Evolutionary conservation across 441 rosid genomes (phyloP), one percentile per base, ranked within the genome.

Genomic region (Croton setiger): DNA sequence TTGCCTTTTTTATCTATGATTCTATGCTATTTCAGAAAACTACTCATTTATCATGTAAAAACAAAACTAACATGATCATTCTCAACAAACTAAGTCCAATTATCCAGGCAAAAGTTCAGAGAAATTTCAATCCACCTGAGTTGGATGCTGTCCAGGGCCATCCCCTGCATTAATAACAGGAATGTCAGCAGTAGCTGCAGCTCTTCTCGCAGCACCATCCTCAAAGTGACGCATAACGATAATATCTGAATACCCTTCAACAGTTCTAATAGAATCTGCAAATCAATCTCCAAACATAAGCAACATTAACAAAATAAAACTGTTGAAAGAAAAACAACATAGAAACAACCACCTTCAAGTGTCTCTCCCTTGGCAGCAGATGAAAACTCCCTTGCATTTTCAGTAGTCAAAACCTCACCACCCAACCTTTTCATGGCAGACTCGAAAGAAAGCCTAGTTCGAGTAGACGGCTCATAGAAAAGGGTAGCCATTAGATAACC

Each of bases 361-460:
- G 98, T 95, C 89, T 95, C 99, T 43, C 99, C 99, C 80, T 95
- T 92, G 8, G 97, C 97, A 0, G 99, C 98, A 14, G 98, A 95
- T 0, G 99, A 95, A 75, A 95, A 95, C 60, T 95, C 99, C 74
- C 92, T 80, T 7, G 99, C 99, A 71, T 95, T 95, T 82, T 92
- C 99, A 8, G 98, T 95, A 8, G 99, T 92, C 76, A 95, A 75
- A 63, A 95, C 98, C 76, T 95, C 98, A 20, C 99, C 98, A 8
- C 99, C 99, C 31, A 95, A 70, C 47, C 93, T 87, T 82, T 89
- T 95, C 99, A 92, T 90, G 36, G 99, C 96, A 73, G 96, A 92
- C 79, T 95, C 98, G 14, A 95, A 95, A 4, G 99, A 95, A 64
- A 92, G 90, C 87, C 99, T 86, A 17, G 99, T 88, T 61, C 98